Base-by-base conservation (phyloP, 306 rosid genomes). In the Cicer cuneatum region DNA sequence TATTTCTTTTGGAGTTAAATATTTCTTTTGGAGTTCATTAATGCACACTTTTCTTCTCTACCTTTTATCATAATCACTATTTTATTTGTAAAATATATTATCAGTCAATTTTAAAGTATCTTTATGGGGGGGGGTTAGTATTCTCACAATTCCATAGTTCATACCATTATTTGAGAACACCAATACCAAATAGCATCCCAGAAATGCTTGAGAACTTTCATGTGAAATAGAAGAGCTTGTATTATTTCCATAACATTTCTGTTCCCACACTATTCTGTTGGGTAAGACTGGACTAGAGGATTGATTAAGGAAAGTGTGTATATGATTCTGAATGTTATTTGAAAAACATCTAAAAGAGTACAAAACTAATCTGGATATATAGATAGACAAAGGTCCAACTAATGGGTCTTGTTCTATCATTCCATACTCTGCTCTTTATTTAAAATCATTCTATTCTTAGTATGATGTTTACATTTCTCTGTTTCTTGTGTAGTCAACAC, bases 401-500 rank as follows among this genome's bases (percentile, higher is more conserved):
- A 49, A 49, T 7, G 19, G 56, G 56, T 56, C 74, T 15, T 40
- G 57, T 53, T 68, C 59, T 42, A 14, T 42, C 41, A 10, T 62
- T 76, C 48, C 77, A 9, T 51, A 72, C 53, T 69, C 13, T 37
- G 16, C 59, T 45, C 29, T 64, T 42, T 40, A 12, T n/a, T n/a
- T 8, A 19, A 57, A 62, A 35, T 42, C 64, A 40, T 40, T 1
- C 52, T 52, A 7, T 76, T 58, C 47, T 64, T 46, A 40, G 19
- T 71, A 24, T 53, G 42, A 43, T 56, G 78, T 76, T 79, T 78
- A 46, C 60, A 71, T 77, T 68, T 73, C 47, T 73, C 73, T 81
- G 66, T 66, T 77, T 77, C 51, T 70, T 66, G 54, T 66, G 54
- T 60, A 93, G 97, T 74, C 92, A 67, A 88, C 87, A 43, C 93